Conservation (phyloP, 768 basidiomycete species). For the Russula sp. region DNA sequence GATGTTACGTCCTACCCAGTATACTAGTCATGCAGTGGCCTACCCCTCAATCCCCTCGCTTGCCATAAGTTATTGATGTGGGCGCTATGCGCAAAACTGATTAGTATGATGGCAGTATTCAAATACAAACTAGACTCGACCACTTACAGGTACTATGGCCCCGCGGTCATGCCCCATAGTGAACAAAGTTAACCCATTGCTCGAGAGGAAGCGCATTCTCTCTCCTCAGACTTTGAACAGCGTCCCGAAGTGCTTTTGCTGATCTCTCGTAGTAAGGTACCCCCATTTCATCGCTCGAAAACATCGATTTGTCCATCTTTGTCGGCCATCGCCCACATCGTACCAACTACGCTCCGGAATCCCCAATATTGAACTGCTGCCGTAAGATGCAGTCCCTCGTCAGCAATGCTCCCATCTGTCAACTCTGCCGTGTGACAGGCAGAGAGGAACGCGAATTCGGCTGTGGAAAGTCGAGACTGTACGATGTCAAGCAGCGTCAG, state of each 20-base stretch:
- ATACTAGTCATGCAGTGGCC: no score
- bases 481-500: constrained; percentile 5
- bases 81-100: no score
- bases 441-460: constrained; percentile 9
- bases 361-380: constrained; percentile 1
- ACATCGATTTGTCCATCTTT: not conserved
- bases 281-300: not conserved
- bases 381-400: constrained; percentile 15
- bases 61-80: no score
- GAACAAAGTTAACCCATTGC: constrained; percentile 13
- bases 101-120: no score
- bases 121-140: no score
- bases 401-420: not conserved
- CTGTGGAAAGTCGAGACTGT: not conserved
- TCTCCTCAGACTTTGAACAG: not conserved
- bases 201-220: not conserved
- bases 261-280: not conserved
- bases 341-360: not conserved
- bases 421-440: constrained; percentile 5
- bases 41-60: no score
- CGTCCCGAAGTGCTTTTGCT: not conserved
- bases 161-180: constrained; percentile 10
- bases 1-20: no score
- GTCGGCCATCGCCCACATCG: not conserved
- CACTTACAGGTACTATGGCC: no score